Evolutionary conservation across 345 rosid species (phyloP).

Genomic region (Pelargonium nanum): DNA sequence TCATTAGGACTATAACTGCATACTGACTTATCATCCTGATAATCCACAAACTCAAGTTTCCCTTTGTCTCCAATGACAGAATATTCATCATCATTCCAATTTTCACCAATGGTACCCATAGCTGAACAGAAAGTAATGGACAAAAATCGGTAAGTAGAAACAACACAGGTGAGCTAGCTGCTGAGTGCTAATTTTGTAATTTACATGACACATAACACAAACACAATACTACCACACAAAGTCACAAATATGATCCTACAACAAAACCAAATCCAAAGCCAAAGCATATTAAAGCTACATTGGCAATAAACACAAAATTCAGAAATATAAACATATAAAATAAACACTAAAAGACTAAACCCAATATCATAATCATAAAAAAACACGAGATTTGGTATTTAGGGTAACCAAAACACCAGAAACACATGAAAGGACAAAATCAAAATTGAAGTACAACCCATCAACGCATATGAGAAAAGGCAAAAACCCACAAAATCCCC

Average conservation of each 20-base stretch:
- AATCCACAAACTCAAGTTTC: conserved; percentile 65
- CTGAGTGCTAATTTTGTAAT: too few relatives aligned
- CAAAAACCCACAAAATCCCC: too few relatives aligned
- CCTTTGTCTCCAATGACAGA: conserved; percentile 70
- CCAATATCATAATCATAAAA: background rate
- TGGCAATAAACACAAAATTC: background rate
- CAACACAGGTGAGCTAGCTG: too few relatives aligned
- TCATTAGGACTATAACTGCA: conserved; percentile 35
- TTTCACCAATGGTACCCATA: conserved; percentile 41
- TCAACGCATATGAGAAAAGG: too few relatives aligned
- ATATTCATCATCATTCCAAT: conserved; percentile 47
- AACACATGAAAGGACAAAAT: too few relatives aligned
- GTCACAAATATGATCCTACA: background rate
- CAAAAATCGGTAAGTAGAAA: too few relatives aligned
- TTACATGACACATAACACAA: too few relatives aligned
- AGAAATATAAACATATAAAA: too few relatives aligned
- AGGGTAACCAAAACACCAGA: too few relatives aligned
- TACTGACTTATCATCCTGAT: conserved; percentile 42
- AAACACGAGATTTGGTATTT: too few relatives aligned
- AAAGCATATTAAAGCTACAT: background rate
- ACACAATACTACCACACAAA: background rate
- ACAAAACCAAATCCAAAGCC: background rate
- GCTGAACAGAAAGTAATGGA: background rate
- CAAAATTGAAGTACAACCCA: too few relatives aligned
- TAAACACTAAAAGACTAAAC: background rate